Percentiles rank a stretch among this genome's conserved stretches.
Evolutionary conservation across 2,329 filamentous ascomycete genomes (phyloP).

Genomic region (Cadophora sp.): DNA sequence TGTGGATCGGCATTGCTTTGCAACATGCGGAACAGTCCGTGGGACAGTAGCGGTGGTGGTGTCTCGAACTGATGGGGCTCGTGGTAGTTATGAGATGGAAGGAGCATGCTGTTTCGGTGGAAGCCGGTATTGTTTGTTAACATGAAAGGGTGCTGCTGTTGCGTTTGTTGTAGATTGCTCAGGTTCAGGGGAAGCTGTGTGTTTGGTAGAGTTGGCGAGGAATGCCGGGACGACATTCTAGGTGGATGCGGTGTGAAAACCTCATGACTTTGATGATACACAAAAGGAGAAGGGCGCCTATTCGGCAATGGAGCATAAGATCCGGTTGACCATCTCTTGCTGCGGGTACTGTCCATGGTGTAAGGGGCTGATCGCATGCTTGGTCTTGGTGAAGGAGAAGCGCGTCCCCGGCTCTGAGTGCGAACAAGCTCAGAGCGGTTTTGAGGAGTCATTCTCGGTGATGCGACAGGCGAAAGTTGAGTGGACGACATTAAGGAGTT

Average conservation of each 20-base stretch:
- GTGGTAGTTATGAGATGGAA: conserved; percentile 57
- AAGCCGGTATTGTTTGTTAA: conserved; percentile 59
- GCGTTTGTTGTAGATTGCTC: conserved; percentile 62
- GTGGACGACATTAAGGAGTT: conserved; percentile 75
- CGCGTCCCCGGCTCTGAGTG: conserved; percentile 70
- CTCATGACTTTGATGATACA: conserved; percentile 67
- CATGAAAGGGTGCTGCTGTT: conserved; percentile 60
- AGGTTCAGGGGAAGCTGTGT: conserved; percentile 55
- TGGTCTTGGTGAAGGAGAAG: conserved; percentile 74
- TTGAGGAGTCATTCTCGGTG: conserved; percentile 69
- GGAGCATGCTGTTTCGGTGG: conserved; percentile 63
- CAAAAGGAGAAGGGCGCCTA: conserved; percentile 64
- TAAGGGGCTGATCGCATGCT: conserved; percentile 74
- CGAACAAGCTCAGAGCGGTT: conserved; percentile 66
- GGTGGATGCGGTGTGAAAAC: conserved; percentile 60
- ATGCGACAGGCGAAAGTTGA: conserved; percentile 75
- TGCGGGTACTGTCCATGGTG: conserved; percentile 68
- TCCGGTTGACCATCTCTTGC: conserved; percentile 81
- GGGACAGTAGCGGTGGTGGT: conserved; percentile 68
- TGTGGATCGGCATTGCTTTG: conserved; percentile 78
- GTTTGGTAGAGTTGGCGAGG: conserved; percentile 51
- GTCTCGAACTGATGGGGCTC: conserved; percentile 61
- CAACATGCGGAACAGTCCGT: conserved; percentile 75
- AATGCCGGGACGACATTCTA: conserved; percentile 60
- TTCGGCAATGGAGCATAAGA: conserved; percentile 67